Evolutionary conservation across 306 rosid genomes (phyloP).

Genomic region (Glycine soja): DNA sequence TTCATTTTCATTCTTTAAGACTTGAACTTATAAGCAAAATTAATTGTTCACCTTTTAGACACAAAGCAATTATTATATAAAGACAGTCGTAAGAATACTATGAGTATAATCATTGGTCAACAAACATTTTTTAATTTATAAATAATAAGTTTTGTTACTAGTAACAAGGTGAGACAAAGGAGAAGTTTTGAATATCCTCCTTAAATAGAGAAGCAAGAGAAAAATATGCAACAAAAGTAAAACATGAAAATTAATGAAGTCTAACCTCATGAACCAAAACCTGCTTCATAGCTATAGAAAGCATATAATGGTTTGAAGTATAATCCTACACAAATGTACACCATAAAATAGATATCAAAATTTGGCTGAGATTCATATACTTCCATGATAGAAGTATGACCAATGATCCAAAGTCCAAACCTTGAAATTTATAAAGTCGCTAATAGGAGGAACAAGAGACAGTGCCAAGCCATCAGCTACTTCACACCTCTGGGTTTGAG

Average conservation of each 20-base stretch:
- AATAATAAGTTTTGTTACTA: constrained; percentile 4
- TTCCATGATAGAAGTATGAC: constrained; percentile 33
- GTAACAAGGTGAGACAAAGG: no score
- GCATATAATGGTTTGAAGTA: constrained; percentile 65
- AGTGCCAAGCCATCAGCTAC: constrained; percentile 59
- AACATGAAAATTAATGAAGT: constrained; percentile 27
- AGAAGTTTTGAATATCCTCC: constrained; percentile 26
- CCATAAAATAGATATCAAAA: constrained; percentile 32
- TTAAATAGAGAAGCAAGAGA: constrained; percentile 12
- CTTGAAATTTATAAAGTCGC: constrained; percentile 75
- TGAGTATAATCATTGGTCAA: constrained; percentile 24
- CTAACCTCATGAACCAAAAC: constrained; percentile 86
- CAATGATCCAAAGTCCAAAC: constrained; percentile 55
- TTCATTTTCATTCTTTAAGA: constrained; percentile 37
- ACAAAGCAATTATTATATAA: constrained; percentile 8
- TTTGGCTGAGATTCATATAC: constrained; percentile 35
- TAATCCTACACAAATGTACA: constrained; percentile 68
- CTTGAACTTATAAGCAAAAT: constrained; percentile 10
- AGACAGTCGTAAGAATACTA: constrained; percentile 23
- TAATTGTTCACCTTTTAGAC: constrained; percentile 3
- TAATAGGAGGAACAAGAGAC: constrained; percentile 78
- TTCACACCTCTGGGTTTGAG: constrained; percentile 58
- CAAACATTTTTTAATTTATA: not conserved
- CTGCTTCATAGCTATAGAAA: constrained; percentile 86
- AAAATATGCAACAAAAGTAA: constrained; percentile 13